Percentiles rank a stretch among this genome's conserved stretches.
These are phyloP conservation scores for Platismatia glauca DNA, from an alignment of 495 filamentous ascomycete species.

Conservation along the genomic window DNA sequence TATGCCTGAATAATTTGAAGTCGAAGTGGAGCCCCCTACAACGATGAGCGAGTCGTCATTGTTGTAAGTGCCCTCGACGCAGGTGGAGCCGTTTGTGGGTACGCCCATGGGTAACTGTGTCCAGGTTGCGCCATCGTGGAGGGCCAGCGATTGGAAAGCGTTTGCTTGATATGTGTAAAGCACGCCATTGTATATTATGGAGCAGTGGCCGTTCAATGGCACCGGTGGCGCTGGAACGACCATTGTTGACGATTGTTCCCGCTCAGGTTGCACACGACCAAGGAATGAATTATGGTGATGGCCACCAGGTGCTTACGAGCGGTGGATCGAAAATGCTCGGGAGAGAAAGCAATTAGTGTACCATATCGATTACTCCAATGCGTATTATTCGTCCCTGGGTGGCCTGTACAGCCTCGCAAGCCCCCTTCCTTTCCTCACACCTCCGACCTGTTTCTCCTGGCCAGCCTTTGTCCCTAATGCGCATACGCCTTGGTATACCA, in stretches of 20 bases:
- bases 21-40: slow-evolving; percentile 59
- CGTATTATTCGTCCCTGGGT: not conserved
- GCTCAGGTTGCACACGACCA: not conserved
- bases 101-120: slow-evolving; percentile 50
- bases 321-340: not conserved
- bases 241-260: slow-evolving; percentile 37
- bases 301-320: slow-evolving; percentile 11
- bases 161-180: slow-evolving; percentile 74
- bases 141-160: slow-evolving; percentile 64
- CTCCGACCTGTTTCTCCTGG: not conserved
- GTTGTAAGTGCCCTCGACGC: slow-evolving; percentile 55
- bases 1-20: slow-evolving; percentile 59
- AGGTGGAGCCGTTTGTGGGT: slow-evolving; percentile 63
- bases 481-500: not conserved
- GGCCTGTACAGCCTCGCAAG: not conserved
- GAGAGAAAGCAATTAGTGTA: slow-evolving; percentile 1
- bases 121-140: slow-evolving; percentile 67
- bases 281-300: not conserved
- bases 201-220: slow-evolving; percentile 67
- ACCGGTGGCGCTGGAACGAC: slow-evolving; percentile 54
- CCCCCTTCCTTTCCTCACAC: slow-evolving; percentile 3
- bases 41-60: slow-evolving; percentile 63
- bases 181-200: slow-evolving; percentile 69
- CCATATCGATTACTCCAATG: not conserved
- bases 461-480: not conserved